A percentile compares a stretch with the other conserved stretches of the same genome.
phyloP scores from a whole-genome alignment of 2,329 filamentous ascomycete genomes.

The Apiospora malaysiana region DNA sequence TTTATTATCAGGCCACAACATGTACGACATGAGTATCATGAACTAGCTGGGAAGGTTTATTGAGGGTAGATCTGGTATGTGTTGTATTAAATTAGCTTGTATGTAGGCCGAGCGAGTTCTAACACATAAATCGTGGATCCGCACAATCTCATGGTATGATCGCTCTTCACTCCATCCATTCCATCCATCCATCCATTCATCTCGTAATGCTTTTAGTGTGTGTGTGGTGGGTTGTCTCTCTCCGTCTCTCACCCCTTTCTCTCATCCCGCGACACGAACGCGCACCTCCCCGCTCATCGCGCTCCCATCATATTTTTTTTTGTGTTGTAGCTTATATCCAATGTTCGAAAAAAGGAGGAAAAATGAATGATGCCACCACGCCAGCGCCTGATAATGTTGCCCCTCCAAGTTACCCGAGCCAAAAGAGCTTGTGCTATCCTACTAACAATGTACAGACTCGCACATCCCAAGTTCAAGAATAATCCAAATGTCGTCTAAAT shows the following conservation, averaged over 20 bases:
- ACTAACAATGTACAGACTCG: neutral
- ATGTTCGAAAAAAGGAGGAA: neutral
- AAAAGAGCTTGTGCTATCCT: neutral
- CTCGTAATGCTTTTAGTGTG: constrained; percentile 1
- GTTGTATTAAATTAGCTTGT: constrained; percentile 18
- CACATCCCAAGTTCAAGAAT: neutral
- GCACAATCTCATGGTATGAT: neutral
- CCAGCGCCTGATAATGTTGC: constrained; percentile 18
- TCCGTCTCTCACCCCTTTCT: neutral
- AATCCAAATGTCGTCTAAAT: constrained; percentile 1
- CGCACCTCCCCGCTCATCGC: neutral
- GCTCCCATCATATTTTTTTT: constrained; percentile 15
- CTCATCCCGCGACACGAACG: neutral
- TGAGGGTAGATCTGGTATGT: constrained; percentile 16
- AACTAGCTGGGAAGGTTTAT: neutral
- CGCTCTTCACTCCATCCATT: constrained; percentile 6
- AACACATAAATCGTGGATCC: constrained; percentile 8
- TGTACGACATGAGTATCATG: no score
- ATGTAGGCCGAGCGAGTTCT: constrained; percentile 17
- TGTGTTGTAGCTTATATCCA: constrained; percentile 12
- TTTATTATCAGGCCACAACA: neutral
- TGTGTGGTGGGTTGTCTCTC: neutral
- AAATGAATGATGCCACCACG: constrained; percentile 12
- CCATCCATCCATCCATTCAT: constrained; percentile 11
- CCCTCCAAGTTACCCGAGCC: constrained; percentile 4